phyloP scores from a whole-genome alignment of 2,329 filamentous ascomycete species.

The Dryadomyces quercus-mongolicae region DNA sequence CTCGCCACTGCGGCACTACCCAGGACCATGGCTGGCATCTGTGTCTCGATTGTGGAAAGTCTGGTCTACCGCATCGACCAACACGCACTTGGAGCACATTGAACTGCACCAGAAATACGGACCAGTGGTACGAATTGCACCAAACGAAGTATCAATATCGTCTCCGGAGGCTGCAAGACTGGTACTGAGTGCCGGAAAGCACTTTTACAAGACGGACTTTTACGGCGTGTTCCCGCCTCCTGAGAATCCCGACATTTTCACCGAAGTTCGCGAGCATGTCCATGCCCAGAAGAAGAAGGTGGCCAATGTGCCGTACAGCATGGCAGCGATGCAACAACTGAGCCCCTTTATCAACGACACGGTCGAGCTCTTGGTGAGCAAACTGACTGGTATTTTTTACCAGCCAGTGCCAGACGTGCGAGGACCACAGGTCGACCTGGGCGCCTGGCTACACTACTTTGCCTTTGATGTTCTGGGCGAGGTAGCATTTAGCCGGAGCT shows the following conservation, averaged over 20 bases:
- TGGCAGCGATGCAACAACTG: slow-evolving; percentile 40
- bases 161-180: slow-evolving; percentile 32
- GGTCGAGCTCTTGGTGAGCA: slow-evolving; percentile 30
- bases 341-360: slow-evolving; percentile 39
- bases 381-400: slow-evolving; percentile 26
- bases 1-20: slow-evolving; percentile 23
- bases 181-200: slow-evolving; percentile 35
- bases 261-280: slow-evolving; percentile 39
- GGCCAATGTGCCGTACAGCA: slow-evolving; percentile 37
- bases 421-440: slow-evolving; percentile 28
- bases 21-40: slow-evolving; percentile 22
- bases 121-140: slow-evolving; percentile 35
- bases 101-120: slow-evolving; percentile 32
- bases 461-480: slow-evolving; percentile 39
- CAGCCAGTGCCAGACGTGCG: slow-evolving; percentile 8
- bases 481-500: slow-evolving; percentile 37
- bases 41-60: slow-evolving; percentile 29
- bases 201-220: slow-evolving; percentile 40
- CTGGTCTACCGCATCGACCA: slow-evolving; percentile 23
- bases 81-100: slow-evolving; percentile 29
- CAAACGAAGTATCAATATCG: slow-evolving; percentile 33
- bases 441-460: slow-evolving; percentile 31
- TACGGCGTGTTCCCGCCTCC: slow-evolving; percentile 42
- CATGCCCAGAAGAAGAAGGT: slow-evolving; percentile 43
- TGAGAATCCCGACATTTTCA: slow-evolving; percentile 47